Percentiles rank a stretch among this genome's conserved stretches.
Evolutionary conservation across 805 yeast genomes (phyloP).

Genomic region (Metschnikowia lunata): DNA sequence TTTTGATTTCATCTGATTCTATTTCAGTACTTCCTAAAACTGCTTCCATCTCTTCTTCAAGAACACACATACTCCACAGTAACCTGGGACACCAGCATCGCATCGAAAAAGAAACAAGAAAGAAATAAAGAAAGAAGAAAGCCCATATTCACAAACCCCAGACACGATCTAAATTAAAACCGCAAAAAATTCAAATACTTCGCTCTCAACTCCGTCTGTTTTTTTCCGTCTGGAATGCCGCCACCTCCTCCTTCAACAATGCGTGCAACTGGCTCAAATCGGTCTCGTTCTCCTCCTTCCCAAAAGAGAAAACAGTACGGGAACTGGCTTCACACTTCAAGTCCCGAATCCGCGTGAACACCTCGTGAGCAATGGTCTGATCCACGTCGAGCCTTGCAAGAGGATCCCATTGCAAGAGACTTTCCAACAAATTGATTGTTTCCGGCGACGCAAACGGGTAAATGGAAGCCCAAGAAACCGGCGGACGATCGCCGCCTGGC

Average conservation of each 20-base stretch:
- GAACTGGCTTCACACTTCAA: slow-evolving; percentile 53
- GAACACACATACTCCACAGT: too few species aligned
- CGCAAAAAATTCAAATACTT: too few species aligned
- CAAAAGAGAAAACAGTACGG: slow-evolving; percentile 53
- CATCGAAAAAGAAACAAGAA: too few species aligned
- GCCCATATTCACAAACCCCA: too few species aligned
- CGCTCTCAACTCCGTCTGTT: not conserved
- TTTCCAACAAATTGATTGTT: slow-evolving; percentile 51
- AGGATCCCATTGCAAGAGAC: slow-evolving; percentile 64
- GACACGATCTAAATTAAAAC: too few species aligned
- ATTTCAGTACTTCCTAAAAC: too few species aligned
- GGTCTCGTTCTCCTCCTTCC: slow-evolving; percentile 47
- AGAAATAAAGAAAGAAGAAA: too few species aligned
- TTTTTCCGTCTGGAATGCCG: slow-evolving; percentile 16
- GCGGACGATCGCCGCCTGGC: slow-evolving; percentile 38
- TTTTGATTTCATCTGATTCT: too few species aligned
- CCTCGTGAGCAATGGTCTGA: slow-evolving; percentile 55
- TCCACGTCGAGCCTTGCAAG: slow-evolving; percentile 49
- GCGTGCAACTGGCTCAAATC: slow-evolving; percentile 15
- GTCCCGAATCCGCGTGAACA: slow-evolving; percentile 51
- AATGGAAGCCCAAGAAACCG: slow-evolving; percentile 43
- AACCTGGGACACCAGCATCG: too few species aligned
- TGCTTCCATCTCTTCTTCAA: too few species aligned
- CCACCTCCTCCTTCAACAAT: slow-evolving; percentile 21
- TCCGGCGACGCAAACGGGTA: slow-evolving; percentile 58